Evolutionary conservation across 306 rosid genomes (phyloP).

Genomic region (Castanea sativa): DNA sequence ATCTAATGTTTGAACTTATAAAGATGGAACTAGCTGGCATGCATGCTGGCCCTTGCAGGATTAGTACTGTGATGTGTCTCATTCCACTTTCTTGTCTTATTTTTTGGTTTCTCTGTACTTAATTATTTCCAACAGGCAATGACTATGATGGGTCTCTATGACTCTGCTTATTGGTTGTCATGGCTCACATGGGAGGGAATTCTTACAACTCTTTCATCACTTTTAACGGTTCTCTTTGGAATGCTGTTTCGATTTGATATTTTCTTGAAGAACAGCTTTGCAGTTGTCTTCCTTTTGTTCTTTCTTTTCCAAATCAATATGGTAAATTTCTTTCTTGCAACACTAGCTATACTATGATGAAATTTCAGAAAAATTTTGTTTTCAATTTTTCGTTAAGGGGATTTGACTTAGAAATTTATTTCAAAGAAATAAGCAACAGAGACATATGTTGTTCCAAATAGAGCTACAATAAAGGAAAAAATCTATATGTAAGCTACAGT

Average conservation of each 20-base stretch:
- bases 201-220: conserved; percentile 52
- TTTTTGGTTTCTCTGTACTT: background rate
- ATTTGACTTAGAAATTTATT: too few species aligned
- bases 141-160: conserved; percentile 90
- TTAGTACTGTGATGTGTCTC: background rate
- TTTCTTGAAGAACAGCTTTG: conserved; percentile 72
- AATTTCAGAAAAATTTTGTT: too few species aligned
- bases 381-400: too few species aligned
- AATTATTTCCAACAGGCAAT: conserved; percentile 54
- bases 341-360: background rate
- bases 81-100: background rate
- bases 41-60: background rate
- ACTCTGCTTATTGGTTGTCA: conserved; percentile 82
- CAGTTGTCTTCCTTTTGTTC: conserved; percentile 59
- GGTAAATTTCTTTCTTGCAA: conserved; percentile 45
- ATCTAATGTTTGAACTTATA: too few species aligned
- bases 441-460: too few species aligned
- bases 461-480: too few species aligned
- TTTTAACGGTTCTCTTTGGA: conserved; percentile 75
- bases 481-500: too few species aligned
- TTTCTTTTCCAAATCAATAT: conserved; percentile 83
- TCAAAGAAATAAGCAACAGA: too few species aligned
- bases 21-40: too few species aligned
- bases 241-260: conserved; percentile 82
- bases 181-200: conserved; percentile 88